Evolutionary conservation across 2,329 filamentous ascomycete genomes (phyloP).

Genomic region (Aureobasidium sp.): DNA sequence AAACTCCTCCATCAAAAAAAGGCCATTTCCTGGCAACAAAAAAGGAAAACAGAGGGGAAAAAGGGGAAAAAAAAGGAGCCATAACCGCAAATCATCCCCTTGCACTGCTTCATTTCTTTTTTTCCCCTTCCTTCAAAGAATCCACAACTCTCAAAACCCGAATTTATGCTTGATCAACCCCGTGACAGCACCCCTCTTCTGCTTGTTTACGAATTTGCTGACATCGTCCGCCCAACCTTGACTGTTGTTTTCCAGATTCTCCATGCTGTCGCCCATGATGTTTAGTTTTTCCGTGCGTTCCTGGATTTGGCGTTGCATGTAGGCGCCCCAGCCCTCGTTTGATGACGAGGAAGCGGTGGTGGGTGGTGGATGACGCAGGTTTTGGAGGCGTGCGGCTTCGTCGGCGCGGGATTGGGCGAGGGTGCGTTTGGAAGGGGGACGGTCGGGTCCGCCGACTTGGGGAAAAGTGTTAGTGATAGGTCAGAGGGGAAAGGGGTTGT

Average conservation of each 20-base stretch:
- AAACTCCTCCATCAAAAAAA: too few species aligned
- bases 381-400: constrained; percentile 45
- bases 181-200: constrained; percentile 62
- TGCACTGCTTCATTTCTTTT: too few species aligned
- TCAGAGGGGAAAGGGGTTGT: constrained; percentile 29
- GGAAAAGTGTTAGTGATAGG: background rate
- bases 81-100: too few species aligned
- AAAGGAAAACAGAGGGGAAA: too few species aligned
- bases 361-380: constrained; percentile 21
- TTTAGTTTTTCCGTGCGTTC: constrained; percentile 84
- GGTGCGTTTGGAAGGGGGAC: constrained; percentile 85
- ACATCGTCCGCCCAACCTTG: constrained; percentile 82
- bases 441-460: constrained; percentile 68
- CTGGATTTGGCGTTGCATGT: constrained; percentile 78
- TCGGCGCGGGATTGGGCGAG: constrained; percentile 71
- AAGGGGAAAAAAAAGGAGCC: too few species aligned
- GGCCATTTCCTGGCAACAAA: too few species aligned
- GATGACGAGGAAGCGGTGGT: constrained; percentile 30
- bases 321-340: constrained; percentile 65
- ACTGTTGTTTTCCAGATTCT: constrained; percentile 72
- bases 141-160: constrained; percentile 15
- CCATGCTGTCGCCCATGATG: constrained; percentile 76
- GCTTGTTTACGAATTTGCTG: constrained; percentile 74
- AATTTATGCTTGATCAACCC: constrained; percentile 19
- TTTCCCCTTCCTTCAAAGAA: too few species aligned